phyloP scores from a whole-genome alignment of 306 rosid species.

The Rubus idaeus region DNA sequence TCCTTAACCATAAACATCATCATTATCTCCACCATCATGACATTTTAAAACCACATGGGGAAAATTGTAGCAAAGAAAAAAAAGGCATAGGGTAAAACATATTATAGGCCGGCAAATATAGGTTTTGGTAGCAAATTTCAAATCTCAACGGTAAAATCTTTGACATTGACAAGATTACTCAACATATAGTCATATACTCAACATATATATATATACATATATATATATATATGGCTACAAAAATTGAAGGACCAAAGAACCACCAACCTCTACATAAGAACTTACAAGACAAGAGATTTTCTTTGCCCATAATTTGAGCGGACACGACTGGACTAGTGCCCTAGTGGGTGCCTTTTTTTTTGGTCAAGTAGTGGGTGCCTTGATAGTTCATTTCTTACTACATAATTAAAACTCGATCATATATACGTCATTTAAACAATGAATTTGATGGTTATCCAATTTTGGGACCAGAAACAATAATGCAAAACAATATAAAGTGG shows the following conservation, averaged over 20 bases:
- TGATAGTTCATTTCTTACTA: conserved; percentile 3
- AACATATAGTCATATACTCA: too few species aligned
- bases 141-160: conserved; percentile 17
- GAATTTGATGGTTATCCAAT: background rate
- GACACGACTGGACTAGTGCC: background rate
- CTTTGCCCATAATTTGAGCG: conserved; percentile 20
- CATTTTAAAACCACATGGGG: background rate
- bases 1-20: background rate
- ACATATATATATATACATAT: background rate
- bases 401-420: background rate
- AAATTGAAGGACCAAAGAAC: conserved; percentile 1
- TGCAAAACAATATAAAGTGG: background rate
- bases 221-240: background rate
- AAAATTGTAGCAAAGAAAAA: background rate
- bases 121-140: background rate
- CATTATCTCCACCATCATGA: background rate
- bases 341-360: background rate
- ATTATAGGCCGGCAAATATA: background rate
- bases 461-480: conserved; percentile 11
- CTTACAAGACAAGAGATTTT: conserved; percentile 22
- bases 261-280: conserved; percentile 13
- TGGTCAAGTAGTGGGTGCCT: background rate
- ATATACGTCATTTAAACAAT: background rate
- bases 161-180: conserved; percentile 2
- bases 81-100: background rate